These are phyloP conservation scores for Colletotrichum ledebouriae DNA, from an alignment of 2,329 filamentous ascomycete species.

Conservation along the genomic window DNA sequence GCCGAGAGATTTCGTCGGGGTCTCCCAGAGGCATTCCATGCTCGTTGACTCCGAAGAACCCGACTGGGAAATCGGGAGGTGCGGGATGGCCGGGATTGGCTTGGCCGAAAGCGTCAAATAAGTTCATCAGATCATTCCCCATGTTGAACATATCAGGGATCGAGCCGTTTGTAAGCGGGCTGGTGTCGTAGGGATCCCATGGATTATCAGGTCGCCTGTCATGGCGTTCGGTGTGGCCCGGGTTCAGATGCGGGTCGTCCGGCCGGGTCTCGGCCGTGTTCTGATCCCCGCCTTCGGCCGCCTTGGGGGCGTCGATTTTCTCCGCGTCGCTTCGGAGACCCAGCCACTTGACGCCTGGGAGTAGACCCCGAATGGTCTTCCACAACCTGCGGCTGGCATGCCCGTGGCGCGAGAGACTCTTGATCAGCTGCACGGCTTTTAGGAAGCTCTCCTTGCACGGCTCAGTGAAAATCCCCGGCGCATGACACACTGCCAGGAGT, in stretches of 20 bases:
- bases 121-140: slow-evolving; percentile 52
- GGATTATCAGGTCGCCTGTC: slow-evolving; percentile 6
- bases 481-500: slow-evolving; percentile 60
- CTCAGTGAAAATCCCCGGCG: slow-evolving; percentile 56
- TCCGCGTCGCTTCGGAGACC: slow-evolving; percentile 44
- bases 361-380: slow-evolving; percentile 52
- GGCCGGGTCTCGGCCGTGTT: slow-evolving; percentile 31
- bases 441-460: slow-evolving; percentile 51
- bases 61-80: slow-evolving; percentile 27
- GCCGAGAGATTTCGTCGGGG: slow-evolving; percentile 50
- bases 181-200: slow-evolving; percentile 24
- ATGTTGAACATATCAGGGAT: slow-evolving; percentile 53
- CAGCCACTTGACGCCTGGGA: slow-evolving; percentile 50
- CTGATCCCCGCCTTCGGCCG: slow-evolving; percentile 22
- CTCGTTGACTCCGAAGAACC: slow-evolving; percentile 31
- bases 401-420: slow-evolving; percentile 51
- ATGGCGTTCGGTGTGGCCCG: neutral
- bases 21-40: slow-evolving; percentile 38
- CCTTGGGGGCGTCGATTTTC: slow-evolving; percentile 7
- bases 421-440: slow-evolving; percentile 51
- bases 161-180: slow-evolving; percentile 22
- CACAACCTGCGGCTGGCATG: slow-evolving; percentile 51
- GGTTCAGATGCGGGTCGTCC: neutral
- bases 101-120: slow-evolving; percentile 53
- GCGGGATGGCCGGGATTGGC: slow-evolving; percentile 33